These are phyloP conservation scores for Furcasterigmium furcatum DNA, from an alignment of 2,329 filamentous ascomycete species.

Conservation along the genomic window DNA sequence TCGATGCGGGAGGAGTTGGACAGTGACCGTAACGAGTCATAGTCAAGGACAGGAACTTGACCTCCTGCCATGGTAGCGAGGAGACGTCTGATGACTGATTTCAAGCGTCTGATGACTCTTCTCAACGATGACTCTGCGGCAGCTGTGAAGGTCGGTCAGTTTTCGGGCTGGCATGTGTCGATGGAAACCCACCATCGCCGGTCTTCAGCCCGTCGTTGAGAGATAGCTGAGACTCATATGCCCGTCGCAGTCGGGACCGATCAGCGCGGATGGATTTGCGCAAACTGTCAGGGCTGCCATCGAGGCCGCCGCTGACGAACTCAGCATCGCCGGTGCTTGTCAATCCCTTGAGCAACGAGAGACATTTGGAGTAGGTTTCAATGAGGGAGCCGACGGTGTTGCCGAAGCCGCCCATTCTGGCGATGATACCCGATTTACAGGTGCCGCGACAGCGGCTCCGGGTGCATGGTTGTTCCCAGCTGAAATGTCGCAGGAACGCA, in stretches of 20 bases:
- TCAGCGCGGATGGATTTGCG: conserved; percentile 33
- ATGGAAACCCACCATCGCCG: conserved; percentile 41
- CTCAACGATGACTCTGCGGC: conserved; percentile 33
- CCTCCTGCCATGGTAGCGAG: conserved; percentile 29
- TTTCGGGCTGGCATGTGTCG: conserved; percentile 3
- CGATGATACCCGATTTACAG: not conserved
- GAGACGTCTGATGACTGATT: conserved; percentile 34
- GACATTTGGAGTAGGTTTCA: conserved; percentile 43
- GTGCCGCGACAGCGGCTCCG: no score
- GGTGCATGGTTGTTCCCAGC: no score
- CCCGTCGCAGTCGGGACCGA: conserved; percentile 34
- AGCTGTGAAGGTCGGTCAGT: conserved; percentile 20
- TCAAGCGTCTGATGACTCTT: conserved; percentile 38
- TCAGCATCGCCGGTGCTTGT: conserved; percentile 14
- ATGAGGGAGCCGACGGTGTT: conserved; percentile 39
- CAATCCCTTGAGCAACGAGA: conserved; percentile 35
- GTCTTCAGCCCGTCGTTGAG: conserved; percentile 38
- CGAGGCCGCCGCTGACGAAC: conserved; percentile 13
- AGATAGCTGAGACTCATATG: conserved; percentile 37
- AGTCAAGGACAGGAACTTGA: conserved; percentile 34
- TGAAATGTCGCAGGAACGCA: no score
- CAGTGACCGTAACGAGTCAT: conserved; percentile 40
- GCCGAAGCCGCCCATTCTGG: conserved; percentile 36
- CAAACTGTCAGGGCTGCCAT: conserved; percentile 22
- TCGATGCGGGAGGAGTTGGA: conserved; percentile 45